Evolutionary conservation across 495 filamentous ascomycete genomes (phyloP).

Genomic region (Jackrogersella multiformis): DNA sequence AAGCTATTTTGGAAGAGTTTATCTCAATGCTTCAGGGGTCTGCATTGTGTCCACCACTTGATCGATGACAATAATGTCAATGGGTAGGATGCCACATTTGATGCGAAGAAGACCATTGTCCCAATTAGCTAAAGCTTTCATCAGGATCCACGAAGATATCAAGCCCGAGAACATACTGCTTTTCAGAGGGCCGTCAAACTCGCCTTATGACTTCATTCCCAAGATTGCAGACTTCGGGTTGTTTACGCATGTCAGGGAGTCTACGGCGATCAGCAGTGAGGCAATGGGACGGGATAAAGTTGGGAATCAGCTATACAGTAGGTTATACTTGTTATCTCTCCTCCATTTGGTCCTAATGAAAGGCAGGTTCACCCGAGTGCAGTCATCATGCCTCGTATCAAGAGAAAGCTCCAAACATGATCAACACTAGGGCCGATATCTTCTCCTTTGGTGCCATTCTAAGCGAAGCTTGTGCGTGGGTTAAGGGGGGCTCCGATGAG

Average conservation of each 20-base stretch:
- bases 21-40: slow-evolving; percentile 48
- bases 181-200: slow-evolving; percentile 33
- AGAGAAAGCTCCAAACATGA: slow-evolving; percentile 48
- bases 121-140: slow-evolving; percentile 22
- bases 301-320: slow-evolving; percentile 50
- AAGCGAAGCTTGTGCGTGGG: slow-evolving; percentile 57
- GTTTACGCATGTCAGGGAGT: slow-evolving; percentile 44
- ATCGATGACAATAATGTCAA: slow-evolving; percentile 14
- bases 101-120: neutral
- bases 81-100: neutral
- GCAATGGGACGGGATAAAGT: slow-evolving; percentile 42
- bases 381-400: slow-evolving; percentile 42
- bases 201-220: slow-evolving; percentile 48
- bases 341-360: neutral
- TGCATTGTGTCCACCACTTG: slow-evolving; percentile 51
- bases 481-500: slow-evolving; percentile 44
- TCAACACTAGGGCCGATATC: slow-evolving; percentile 50
- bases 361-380: slow-evolving; percentile 19
- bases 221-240: slow-evolving; percentile 54
- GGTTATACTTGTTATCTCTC: neutral
- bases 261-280: slow-evolving; percentile 14
- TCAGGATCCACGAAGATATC: slow-evolving; percentile 53
- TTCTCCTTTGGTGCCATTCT: slow-evolving; percentile 59
- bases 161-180: slow-evolving; percentile 54
- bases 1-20: slow-evolving; percentile 55